Conservation (phyloP, 2,329 filamentous ascomycete genomes). For the Clarireedia monteithiana region DNA sequence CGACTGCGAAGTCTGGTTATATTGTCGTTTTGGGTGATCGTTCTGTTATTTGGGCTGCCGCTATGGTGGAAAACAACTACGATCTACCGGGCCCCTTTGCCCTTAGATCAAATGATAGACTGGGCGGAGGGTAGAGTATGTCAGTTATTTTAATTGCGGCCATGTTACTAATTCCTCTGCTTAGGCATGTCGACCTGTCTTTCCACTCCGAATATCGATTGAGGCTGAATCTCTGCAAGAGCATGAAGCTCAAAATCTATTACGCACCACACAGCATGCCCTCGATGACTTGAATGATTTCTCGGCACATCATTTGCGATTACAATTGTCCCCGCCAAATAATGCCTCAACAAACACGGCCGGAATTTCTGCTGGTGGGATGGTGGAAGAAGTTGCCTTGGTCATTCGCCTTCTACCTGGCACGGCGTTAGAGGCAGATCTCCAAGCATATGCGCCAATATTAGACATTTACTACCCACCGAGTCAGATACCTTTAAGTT, state of each 20-base stretch:
- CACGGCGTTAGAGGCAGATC: slow-evolving; percentile 48
- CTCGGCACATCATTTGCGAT: slow-evolving; percentile 71
- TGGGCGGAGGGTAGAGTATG: slow-evolving; percentile 86
- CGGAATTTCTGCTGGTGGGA: slow-evolving; percentile 29
- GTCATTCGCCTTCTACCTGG: slow-evolving; percentile 63
- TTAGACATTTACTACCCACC: slow-evolving; percentile 73
- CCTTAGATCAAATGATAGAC: slow-evolving; percentile 75
- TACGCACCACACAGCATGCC: slow-evolving; percentile 75
- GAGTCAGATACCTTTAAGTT: slow-evolving; percentile 60
- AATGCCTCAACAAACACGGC: slow-evolving; percentile 14
- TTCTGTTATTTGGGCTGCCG: slow-evolving; percentile 75
- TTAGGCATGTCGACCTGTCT: slow-evolving; percentile 80
- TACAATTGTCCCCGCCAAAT: slow-evolving; percentile 49
- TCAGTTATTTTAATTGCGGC: background rate
- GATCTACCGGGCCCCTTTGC: slow-evolving; percentile 80
- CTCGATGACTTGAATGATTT: slow-evolving; percentile 85
- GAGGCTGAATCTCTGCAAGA: slow-evolving; percentile 58
- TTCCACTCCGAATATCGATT: slow-evolving; percentile 76
- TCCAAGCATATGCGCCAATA: slow-evolving; percentile 62
- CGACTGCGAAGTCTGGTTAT: slow-evolving; percentile 68
- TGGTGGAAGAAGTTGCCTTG: slow-evolving; percentile 50
- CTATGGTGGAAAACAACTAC: slow-evolving; percentile 96
- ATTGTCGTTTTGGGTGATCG: slow-evolving; percentile 83
- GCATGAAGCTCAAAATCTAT: slow-evolving; percentile 62
- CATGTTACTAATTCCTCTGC: slow-evolving; percentile 13